phyloP scores from a whole-genome alignment of 257 asterid species.

The Gardenia jasminoides region DNA sequence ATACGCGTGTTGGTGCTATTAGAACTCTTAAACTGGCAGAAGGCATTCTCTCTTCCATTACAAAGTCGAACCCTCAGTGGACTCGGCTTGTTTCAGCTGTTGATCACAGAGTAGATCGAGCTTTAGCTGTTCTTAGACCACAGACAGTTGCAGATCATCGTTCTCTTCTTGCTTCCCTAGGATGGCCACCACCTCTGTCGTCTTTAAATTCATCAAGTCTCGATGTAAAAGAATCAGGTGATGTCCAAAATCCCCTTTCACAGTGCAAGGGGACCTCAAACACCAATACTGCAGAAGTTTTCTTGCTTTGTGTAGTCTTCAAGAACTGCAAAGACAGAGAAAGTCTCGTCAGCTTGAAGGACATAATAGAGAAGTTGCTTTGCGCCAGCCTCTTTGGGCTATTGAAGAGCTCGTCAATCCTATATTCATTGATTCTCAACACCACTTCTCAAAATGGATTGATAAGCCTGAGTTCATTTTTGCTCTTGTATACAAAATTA shows the following conservation, averaged over 20 bases:
- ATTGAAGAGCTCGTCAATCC: conserved; percentile 98
- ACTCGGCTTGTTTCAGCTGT: conserved; percentile 76
- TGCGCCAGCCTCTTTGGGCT: conserved; percentile 93
- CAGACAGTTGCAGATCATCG: conserved; percentile 98
- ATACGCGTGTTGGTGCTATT: conserved; percentile 59
- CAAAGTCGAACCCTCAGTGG: conserved; percentile 84
- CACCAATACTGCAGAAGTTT: conserved; percentile 78
- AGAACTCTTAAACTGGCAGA: conserved; percentile 62
- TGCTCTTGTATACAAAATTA: conserved; percentile 82
- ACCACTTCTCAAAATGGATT: conserved; percentile 85
- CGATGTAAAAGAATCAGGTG: conserved; percentile 44
- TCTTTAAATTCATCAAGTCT: conserved; percentile 51
- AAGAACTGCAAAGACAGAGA: conserved; percentile 83
- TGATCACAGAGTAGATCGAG: conserved; percentile 95
- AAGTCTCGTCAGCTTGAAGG: conserved; percentile 83
- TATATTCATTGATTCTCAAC: conserved; percentile 69
- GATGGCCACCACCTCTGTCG: conserved; percentile 94
- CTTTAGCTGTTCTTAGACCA: conserved; percentile 88
- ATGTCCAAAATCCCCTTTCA: conserved; percentile 74
- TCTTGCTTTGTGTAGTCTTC: conserved; percentile 83
- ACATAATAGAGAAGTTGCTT: conserved; percentile 40
- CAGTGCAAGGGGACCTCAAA: conserved; percentile 77
- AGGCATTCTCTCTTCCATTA: conserved; percentile 60
- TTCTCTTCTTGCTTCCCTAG: conserved; percentile 84
- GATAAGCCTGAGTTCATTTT: conserved; percentile 91